phyloP scores from a whole-genome alignment of 2,329 filamentous ascomycete genomes.

The Coniochaeta hoffmannii region DNA sequence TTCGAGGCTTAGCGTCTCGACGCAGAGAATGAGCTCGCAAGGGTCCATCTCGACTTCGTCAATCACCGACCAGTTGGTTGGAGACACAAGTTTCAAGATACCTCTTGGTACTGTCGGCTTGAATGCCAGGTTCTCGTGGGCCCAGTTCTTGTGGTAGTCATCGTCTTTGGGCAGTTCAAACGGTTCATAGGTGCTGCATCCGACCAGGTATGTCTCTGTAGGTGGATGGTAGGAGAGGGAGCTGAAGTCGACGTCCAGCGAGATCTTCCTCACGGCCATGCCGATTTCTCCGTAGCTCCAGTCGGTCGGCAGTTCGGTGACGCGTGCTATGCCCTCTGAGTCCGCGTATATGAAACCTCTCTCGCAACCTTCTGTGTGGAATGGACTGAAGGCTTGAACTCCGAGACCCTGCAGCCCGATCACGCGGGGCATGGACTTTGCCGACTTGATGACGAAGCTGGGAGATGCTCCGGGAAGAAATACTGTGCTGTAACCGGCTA shows the following conservation, averaged over 20 bases:
- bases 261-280: conserved; percentile 66
- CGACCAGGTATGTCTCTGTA: conserved; percentile 68
- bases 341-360: conserved; percentile 80
- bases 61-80: conserved; percentile 69
- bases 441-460: conserved; percentile 74
- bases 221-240: conserved; percentile 70
- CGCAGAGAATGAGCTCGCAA: conserved; percentile 70
- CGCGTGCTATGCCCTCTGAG: conserved; percentile 60
- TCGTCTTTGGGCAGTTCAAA: conserved; percentile 86
- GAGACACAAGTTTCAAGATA: conserved; percentile 70
- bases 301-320: conserved; percentile 62
- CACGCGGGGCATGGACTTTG: conserved; percentile 68
- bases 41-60: conserved; percentile 67
- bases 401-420: conserved; percentile 62
- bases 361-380: conserved; percentile 71
- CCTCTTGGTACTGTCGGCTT: conserved; percentile 66
- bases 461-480: conserved; percentile 77
- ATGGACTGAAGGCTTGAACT: conserved; percentile 64
- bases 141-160: conserved; percentile 75
- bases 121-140: conserved; percentile 57
- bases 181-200: conserved; percentile 57
- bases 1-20: conserved; percentile 80
- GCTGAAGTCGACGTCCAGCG: conserved; percentile 62
- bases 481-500: conserved; percentile 74
- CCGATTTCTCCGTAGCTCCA: conserved; percentile 67